Evolutionary conservation across 495 filamentous ascomycete genomes (phyloP).

Genomic region (Aspergillus leporis): DNA sequence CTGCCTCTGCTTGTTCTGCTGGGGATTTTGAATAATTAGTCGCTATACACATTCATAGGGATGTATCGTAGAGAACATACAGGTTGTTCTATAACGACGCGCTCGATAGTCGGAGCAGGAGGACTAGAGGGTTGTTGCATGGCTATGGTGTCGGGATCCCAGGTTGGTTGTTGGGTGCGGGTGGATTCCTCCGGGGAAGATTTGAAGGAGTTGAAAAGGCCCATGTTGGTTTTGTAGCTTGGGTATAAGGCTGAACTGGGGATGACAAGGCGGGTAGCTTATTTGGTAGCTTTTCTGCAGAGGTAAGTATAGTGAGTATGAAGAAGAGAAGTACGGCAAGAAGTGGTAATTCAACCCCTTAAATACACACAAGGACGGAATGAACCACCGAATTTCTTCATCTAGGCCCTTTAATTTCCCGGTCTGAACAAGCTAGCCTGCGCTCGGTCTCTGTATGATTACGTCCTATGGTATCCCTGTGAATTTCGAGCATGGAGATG

Average conservation of each 20-base stretch:
- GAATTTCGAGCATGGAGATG: no score
- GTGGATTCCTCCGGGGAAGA: constrained; percentile 20
- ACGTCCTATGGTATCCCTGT: no score
- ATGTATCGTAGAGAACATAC: constrained; percentile 7
- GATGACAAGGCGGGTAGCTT: no score
- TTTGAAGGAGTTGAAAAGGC: constrained; percentile 24
- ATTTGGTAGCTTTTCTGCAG: no score
- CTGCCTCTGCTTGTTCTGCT: constrained; percentile 20
- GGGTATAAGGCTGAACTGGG: neutral
- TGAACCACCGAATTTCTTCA: no score
- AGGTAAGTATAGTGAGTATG: no score
- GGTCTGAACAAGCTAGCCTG: no score
- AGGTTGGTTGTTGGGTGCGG: constrained; percentile 17
- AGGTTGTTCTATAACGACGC: constrained; percentile 15
- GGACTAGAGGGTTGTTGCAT: constrained; percentile 27
- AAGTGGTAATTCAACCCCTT: neutral
- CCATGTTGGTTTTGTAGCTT: neutral
- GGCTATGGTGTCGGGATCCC: constrained; percentile 24
- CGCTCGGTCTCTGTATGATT: no score
- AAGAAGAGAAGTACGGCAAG: no score
- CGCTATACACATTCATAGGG: neutral
- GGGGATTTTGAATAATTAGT: constrained; percentile 6
- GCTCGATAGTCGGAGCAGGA: constrained; percentile 14
- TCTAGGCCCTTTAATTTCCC: no score
- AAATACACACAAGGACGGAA: neutral